phyloP scores from a whole-genome alignment of 768 basidiomycete species.

The Naganishia onofrii region DNA sequence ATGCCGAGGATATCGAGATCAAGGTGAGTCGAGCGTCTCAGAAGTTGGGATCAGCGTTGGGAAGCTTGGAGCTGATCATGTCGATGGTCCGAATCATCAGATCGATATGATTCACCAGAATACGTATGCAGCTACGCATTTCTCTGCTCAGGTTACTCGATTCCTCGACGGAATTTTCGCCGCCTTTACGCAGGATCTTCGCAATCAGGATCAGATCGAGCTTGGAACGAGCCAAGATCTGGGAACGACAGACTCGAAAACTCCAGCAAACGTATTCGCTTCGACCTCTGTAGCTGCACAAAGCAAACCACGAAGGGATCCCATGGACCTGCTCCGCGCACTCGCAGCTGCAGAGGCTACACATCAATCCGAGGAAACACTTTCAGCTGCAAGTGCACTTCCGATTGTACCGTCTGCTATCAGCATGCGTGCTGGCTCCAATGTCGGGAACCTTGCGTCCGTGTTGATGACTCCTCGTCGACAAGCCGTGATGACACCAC shows the following conservation, averaged over 20 bases:
- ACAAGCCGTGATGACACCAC: constrained; percentile 17
- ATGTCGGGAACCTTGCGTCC: background rate
- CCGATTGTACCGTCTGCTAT: constrained; percentile 13
- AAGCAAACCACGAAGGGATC: constrained; percentile 33
- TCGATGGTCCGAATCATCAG: constrained; percentile 30
- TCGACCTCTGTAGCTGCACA: constrained; percentile 22
- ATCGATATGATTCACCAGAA: constrained; percentile 46
- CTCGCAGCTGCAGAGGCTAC: constrained; percentile 43
- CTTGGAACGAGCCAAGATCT: background rate
- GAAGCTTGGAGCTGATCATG: background rate
- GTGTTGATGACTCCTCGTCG: constrained; percentile 24
- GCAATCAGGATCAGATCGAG: constrained; percentile 37
- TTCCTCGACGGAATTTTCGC: constrained; percentile 52
- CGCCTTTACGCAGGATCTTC: constrained; percentile 43
- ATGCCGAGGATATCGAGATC: constrained; percentile 49
- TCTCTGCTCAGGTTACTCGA: constrained; percentile 42
- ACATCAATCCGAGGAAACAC: constrained; percentile 34
- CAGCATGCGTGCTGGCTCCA: constrained; percentile 13
- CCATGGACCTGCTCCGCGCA: constrained; percentile 43
- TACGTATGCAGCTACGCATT: constrained; percentile 46
- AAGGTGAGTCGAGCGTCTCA: constrained; percentile 44
- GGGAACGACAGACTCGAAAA: background rate
- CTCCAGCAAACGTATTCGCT: constrained; percentile 32
- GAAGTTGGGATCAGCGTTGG: background rate
- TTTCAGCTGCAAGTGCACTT: constrained; percentile 35